Conservation (phyloP, 495 filamentous ascomycete species). For the Tuber indicum region DNA sequence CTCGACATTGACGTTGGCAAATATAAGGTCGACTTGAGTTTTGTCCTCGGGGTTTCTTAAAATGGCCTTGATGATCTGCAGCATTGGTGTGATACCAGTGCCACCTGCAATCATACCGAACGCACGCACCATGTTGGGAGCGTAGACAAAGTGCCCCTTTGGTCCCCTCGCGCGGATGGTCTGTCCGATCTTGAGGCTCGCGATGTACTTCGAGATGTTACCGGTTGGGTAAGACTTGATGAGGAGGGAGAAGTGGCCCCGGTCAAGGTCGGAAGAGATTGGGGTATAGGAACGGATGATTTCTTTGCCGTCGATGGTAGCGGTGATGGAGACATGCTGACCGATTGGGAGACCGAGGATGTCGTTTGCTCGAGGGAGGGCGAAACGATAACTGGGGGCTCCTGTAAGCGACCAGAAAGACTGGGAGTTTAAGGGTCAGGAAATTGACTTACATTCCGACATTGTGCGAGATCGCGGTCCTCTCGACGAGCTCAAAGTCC, state of each 20-base stretch:
- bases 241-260: conserved; percentile 92
- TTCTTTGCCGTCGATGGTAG: conserved; percentile 75
- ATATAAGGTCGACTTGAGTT: conserved; percentile 87
- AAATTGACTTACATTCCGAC: conserved; percentile 66
- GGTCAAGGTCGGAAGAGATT: conserved; percentile 83
- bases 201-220: conserved; percentile 90
- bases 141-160: conserved; percentile 95
- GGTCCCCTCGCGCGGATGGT: conserved; percentile 83
- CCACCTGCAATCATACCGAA: conserved; percentile 98
- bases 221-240: conserved; percentile 96
- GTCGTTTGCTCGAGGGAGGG: conserved; percentile 64
- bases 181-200: conserved; percentile 71
- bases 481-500: conserved; percentile 80
- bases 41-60: conserved; percentile 70
- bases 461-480: conserved; percentile 91
- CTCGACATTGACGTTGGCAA: conserved; percentile 87
- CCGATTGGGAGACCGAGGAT: conserved; percentile 96
- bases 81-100: conserved; percentile 96
- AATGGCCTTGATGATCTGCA: conserved; percentile 88
- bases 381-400: conserved; percentile 71
- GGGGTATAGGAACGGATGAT: conserved; percentile 95
- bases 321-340: conserved; percentile 94
- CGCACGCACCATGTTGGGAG: conserved; percentile 83
- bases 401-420: conserved; percentile 28
- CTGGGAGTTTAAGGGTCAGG: not conserved